Base-by-base conservation (phyloP, 2,329 filamentous ascomycete species). In the Tolypocladium inflatum region DNA sequence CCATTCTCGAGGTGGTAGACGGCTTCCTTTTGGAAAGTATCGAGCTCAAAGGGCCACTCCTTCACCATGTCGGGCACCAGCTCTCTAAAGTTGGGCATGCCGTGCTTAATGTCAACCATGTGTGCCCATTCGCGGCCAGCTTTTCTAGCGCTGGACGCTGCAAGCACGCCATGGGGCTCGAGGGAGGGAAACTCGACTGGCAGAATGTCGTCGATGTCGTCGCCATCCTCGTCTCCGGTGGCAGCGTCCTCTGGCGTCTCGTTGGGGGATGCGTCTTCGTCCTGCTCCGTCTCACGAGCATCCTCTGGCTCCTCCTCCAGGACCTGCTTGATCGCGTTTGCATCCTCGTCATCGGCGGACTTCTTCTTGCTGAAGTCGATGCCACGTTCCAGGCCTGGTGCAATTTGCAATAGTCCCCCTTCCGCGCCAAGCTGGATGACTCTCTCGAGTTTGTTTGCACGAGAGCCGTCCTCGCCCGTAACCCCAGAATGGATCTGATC, bases 21-120 rank as follows among this genome's bases (percentile, higher is more conserved):
- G 7, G 94, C 94, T 75, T 99, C 94, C 69, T 99, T 99, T 69
- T 99, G 94, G 75, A 99, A 99, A 0, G 89, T 96, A 67, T 99
- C 94, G 41, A 97, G 84, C 71, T 99, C 94, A 64, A 99, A 99
- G 0, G 93, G 92, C 90, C 92, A 99, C 62, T 95, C 89, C 63
- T 88, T 84, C 1, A 94, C 94, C 91, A 97, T 97, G 60, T 97
- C 90, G 0, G 94, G 94, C 9, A 99, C 92, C 42, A 99, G 78
- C 61, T 97, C 93, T 59, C 82, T 80, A 73, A 99, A 97, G 69
- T 97, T 97, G n/a, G 89, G 80, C 66, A 97, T 95, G 56, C 93
- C 90, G 60, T 91, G 85, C 67, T 93, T 92, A 65, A 97, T 88
- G 70, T 99, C 93, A 2, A 99, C 93, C 86, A 99, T 96, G 74